Conservation (phyloP, 2,329 filamentous ascomycete genomes). For the Fusarium dlaminii region DNA sequence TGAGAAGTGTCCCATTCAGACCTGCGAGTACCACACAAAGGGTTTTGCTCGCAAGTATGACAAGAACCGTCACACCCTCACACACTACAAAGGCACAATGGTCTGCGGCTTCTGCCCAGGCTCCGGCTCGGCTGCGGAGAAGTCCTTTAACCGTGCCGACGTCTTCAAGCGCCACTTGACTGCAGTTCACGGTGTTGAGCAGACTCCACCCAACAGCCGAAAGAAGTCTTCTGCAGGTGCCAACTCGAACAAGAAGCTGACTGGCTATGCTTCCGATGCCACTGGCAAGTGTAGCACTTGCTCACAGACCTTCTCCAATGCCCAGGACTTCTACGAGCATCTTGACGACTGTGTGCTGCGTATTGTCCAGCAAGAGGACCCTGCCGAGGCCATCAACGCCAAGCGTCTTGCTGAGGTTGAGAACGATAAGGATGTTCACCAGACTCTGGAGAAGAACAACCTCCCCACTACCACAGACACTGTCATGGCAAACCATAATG, state of each 20-base stretch:
- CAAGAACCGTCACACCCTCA: constrained; percentile 93
- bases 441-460: constrained; percentile 72
- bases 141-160: constrained; percentile 94
- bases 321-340: constrained; percentile 99
- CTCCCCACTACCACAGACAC: constrained; percentile 58
- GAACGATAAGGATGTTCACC: constrained; percentile 69
- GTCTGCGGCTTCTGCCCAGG: constrained; percentile 95
- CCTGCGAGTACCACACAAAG: constrained; percentile 91
- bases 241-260: constrained; percentile 69
- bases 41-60: constrained; percentile 96
- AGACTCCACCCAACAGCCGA: constrained; percentile 89
- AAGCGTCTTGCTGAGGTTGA: constrained; percentile 72
- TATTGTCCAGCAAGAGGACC: constrained; percentile 77
- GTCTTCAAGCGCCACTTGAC: constrained; percentile 96
- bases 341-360: constrained; percentile 80
- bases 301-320: constrained; percentile 87
- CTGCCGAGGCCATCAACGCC: constrained; percentile 74
- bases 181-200: constrained; percentile 90
- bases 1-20: constrained; percentile 92
- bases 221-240: constrained; percentile 66
- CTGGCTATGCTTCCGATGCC: constrained; percentile 77
- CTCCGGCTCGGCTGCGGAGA: constrained; percentile 87
- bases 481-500: constrained; percentile 59
- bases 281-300: constrained; percentile 97
- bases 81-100: constrained; percentile 98